These are phyloP conservation scores for Ganoderma sinense DNA, from an alignment of 1,284 basidiomycete genomes.

Conservation along the genomic window DNA sequence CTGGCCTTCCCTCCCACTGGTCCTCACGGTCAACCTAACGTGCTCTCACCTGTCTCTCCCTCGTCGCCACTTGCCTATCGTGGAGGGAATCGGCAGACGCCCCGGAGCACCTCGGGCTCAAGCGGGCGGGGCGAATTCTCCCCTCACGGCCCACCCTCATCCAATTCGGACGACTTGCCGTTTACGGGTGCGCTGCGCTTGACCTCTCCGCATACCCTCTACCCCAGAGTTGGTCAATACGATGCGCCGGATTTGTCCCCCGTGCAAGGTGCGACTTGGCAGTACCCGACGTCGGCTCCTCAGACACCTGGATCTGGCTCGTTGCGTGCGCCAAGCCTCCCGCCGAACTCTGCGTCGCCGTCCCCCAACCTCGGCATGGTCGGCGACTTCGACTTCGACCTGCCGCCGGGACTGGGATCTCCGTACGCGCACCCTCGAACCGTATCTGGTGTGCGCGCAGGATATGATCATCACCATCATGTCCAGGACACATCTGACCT, in stretches of 20 bases:
- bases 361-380: constrained; percentile 2
- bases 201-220: not conserved
- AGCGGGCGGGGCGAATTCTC: constrained; percentile 11
- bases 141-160: constrained; percentile 4
- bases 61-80: constrained; percentile 2
- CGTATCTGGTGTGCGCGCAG: not conserved
- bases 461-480: not conserved
- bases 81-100: constrained; percentile 10
- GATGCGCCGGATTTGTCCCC: constrained; percentile 12
- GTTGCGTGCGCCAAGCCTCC: not conserved
- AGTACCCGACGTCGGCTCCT: constrained; percentile 4
- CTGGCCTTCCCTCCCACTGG: not conserved
- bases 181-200: constrained; percentile 16
- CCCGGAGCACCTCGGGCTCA: constrained; percentile 11
- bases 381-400: constrained; percentile 7
- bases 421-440: not conserved
- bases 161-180: constrained; percentile 5
- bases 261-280: constrained; percentile 9
- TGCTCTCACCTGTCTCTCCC: constrained; percentile 7
- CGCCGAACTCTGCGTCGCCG: constrained; percentile 1
- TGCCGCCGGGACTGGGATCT: not conserved
- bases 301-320: not conserved
- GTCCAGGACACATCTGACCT: not conserved
- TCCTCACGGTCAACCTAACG: not conserved
- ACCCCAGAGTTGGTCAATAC: constrained; percentile 9